Conservation (phyloP, 2,329 filamentous ascomycete species). For the Calonectria crousiana region DNA sequence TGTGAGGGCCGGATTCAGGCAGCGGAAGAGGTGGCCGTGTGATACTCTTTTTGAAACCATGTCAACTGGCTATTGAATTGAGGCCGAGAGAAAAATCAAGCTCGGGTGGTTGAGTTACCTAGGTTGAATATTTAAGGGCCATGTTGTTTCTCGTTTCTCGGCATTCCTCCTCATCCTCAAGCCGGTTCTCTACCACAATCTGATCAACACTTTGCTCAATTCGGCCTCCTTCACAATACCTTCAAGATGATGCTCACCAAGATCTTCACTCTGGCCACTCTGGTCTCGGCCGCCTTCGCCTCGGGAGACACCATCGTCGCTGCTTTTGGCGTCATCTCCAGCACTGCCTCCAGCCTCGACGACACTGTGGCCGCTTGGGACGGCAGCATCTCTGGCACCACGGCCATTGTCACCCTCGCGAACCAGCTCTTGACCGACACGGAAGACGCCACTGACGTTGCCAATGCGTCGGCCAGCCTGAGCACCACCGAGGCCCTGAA, state of each 20-base stretch:
- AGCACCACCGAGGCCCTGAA: not conserved
- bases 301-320: conserved; percentile 7
- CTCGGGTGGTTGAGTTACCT: not conserved
- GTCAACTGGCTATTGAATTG: not conserved
- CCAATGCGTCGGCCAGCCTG: not conserved
- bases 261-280: conserved; percentile 4
- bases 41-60: not conserved
- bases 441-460: not conserved
- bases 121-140: not conserved
- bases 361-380: conserved; percentile 8
- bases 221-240: not conserved
- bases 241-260: conserved; percentile 12
- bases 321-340: not conserved
- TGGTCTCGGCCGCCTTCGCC: conserved; percentile 4
- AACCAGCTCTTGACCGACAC: conserved; percentile 7
- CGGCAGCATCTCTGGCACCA: not conserved
- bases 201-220: not conserved
- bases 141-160: not conserved
- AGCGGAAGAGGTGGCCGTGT: not conserved
- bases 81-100: not conserved
- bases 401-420: conserved; percentile 8
- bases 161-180: not conserved
- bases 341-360: conserved; percentile 1
- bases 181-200: not conserved
- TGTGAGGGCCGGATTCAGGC: not conserved